Conservation (phyloP, 2,329 filamentous ascomycete species). For the Diaporthe capsici region DNA sequence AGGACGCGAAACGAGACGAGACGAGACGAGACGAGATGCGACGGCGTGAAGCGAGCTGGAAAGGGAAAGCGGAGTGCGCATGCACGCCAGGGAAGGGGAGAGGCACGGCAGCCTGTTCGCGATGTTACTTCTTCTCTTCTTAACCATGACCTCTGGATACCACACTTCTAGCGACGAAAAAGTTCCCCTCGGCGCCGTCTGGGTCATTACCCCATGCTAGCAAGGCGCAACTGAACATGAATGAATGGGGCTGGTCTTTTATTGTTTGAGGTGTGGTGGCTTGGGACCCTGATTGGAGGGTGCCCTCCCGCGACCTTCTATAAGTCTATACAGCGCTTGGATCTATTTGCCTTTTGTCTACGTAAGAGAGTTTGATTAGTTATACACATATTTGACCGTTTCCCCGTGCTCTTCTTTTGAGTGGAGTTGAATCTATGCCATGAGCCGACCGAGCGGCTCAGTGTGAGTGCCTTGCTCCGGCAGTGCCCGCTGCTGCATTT, state of each 20-base stretch:
- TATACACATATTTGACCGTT: background rate
- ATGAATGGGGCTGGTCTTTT: conserved; percentile 16
- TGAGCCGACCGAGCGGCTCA: background rate
- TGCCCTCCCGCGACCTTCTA: conserved; percentile 35
- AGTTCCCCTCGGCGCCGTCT: conserved; percentile 17
- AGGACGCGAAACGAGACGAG: background rate
- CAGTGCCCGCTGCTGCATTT: background rate
- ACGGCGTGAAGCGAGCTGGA: conserved; percentile 15
- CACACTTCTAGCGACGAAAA: conserved; percentile 19
- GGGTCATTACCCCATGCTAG: conserved; percentile 19
- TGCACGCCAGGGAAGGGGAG: background rate
- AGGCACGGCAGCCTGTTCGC: background rate
- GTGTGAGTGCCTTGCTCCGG: background rate
- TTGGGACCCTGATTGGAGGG: conserved; percentile 25
- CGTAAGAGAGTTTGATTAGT: conserved; percentile 38
- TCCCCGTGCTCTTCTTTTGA: background rate
- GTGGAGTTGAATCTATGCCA: background rate
- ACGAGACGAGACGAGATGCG: conserved; percentile 12
- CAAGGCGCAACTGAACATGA: conserved; percentile 36
- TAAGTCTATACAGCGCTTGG: conserved; percentile 47
- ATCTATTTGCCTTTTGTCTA: conserved; percentile 41
- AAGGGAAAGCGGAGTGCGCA: conserved; percentile 9
- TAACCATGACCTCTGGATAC: conserved; percentile 20
- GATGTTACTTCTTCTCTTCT: conserved; percentile 2
- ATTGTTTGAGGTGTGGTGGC: background rate